Evolutionary conservation across 2,329 filamentous ascomycete genomes (phyloP).

Genomic region (Stachybotrys chlorohalonatus): DNA sequence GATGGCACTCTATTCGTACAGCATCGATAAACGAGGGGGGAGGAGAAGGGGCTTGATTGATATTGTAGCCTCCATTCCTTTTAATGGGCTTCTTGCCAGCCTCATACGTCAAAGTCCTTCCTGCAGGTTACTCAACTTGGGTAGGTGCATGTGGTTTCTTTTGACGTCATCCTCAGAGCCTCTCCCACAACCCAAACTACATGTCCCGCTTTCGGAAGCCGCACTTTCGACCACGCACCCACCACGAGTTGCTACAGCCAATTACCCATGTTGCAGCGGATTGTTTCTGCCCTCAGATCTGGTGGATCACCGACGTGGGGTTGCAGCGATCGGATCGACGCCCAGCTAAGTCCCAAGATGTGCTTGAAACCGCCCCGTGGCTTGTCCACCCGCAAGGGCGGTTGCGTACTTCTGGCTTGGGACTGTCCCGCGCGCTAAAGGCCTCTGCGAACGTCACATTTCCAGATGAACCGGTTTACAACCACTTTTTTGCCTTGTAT

Average conservation of each 20-base stretch:
- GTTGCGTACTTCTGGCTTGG: not conserved
- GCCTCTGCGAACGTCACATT: not conserved
- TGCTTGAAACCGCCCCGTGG: not conserved
- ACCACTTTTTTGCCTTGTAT: no score
- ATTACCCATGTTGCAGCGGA: no score
- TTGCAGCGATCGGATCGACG: not conserved
- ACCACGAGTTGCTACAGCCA: no score
- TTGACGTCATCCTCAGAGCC: not conserved
- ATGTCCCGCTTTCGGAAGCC: not conserved
- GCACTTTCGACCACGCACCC: no score
- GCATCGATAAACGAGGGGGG: no score
- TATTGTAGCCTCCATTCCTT: no score
- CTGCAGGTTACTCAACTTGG: no score
- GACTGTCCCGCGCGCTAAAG: not conserved
- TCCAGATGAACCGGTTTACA: no score
- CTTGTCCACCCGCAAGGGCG: not conserved
- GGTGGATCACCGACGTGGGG: not conserved
- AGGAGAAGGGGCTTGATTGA: no score
- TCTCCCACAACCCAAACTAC: not conserved
- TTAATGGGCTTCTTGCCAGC: no score
- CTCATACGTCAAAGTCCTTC: not conserved
- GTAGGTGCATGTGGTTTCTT: not conserved
- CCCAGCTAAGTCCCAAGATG: not conserved
- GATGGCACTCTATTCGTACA: no score
- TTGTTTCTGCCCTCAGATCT: not conserved